A percentile compares a stretch with the other conserved stretches of the same genome.
Conservation (phyloP, 192 early-diverging fungal species). For the Backusella mclennaniae region DNA sequence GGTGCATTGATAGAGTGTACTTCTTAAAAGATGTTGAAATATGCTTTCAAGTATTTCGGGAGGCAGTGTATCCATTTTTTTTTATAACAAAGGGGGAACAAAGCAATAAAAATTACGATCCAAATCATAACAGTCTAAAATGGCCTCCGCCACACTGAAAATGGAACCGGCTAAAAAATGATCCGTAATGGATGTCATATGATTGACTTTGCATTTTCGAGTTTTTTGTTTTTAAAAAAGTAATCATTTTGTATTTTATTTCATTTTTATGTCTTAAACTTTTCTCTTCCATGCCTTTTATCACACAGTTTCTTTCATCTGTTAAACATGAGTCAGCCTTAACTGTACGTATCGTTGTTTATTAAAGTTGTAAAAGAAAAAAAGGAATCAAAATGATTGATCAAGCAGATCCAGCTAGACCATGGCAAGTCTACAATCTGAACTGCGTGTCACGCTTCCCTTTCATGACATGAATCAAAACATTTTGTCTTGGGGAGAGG, state of each 20-base stretch:
- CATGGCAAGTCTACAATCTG: background rate
- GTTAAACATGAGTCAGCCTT: slow-evolving; percentile 2
- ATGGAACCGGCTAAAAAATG: too few species aligned
- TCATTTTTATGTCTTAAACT: background rate
- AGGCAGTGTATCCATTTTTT: too few species aligned
- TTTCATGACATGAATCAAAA: background rate
- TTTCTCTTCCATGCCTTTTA: background rate
- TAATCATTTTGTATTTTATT: background rate
- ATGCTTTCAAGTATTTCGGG: too few species aligned
- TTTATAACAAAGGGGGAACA: too few species aligned
- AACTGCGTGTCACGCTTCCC: background rate
- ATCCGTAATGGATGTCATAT: too few species aligned
- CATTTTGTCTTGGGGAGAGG: background rate
- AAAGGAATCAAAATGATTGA: background rate
- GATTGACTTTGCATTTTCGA: background rate
- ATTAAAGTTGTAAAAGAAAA: background rate
- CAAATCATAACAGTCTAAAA: too few species aligned
- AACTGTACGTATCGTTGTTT: background rate
- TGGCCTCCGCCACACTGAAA: too few species aligned
- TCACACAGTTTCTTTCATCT: background rate
- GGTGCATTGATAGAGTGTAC: too few species aligned
- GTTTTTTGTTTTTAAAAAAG: background rate
- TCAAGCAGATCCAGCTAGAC: background rate
- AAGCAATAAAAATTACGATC: too few species aligned
- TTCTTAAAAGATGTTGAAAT: too few species aligned